Evolutionary conservation across 208 protist species (phyloP), one percentile per base, ranked within the genome.

Genomic region (Leptomonas pyrrhocoris): DNA sequence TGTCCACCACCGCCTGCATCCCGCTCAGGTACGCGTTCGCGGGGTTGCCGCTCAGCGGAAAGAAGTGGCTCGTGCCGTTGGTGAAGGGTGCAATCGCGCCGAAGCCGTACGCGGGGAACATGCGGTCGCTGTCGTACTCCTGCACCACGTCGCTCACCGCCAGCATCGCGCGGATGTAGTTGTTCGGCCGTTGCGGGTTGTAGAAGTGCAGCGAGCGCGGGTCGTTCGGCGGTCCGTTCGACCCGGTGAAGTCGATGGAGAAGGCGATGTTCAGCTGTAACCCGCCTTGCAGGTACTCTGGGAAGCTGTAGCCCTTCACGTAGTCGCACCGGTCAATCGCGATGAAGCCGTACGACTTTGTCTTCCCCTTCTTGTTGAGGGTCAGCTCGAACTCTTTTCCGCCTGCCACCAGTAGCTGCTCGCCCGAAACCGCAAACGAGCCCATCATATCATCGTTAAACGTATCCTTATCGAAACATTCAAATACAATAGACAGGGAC

Each of bases 171-270:
- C 71, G 74, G n/a, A 86, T 51, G 60, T 86, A 86, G 48, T 81
- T 50, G 70, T 83, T 86, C 36, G 73, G 78, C 16, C 45, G 48
- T 19, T 25, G 6, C 31, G 69, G 74, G 56, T 65, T 23, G 42
- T 73, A 77, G 69, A 83, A 86, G 73, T 94, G 89, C 50, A 94
- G 75, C 45, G 85, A 92, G 56, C 56, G 43, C 56, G 84, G 81
- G 23, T 81, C 68, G 18, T 42, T 45, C 50, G 80, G 77, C 27
- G 85, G 57, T 0, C 83, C 79, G 63, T 94, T 95, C 34, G 78
- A 88, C 2, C 62, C 77, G 1, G 85, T 94, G 62, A 95, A 94
- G 68, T 95, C 90, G 49, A 95, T 86, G 18, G 78, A 88, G 58
- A 94, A 76, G 50, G 74, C 73, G 15, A 94, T 69, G 40, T 86